Conservation (phyloP, 2,329 filamentous ascomycete species). For the Hypoxylon sp. region DNA sequence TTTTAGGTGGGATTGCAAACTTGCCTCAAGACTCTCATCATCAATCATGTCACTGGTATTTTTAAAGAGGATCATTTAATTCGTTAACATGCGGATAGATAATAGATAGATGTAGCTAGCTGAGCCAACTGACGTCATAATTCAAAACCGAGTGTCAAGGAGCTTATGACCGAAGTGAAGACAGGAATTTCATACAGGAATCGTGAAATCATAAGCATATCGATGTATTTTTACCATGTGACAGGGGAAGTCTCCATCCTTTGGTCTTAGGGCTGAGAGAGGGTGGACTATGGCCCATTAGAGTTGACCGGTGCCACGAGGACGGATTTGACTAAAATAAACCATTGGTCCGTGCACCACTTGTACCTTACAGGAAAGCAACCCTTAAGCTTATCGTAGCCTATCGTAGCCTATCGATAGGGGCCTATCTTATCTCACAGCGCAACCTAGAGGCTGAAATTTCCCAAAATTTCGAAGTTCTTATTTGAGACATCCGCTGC, state of each 20-base stretch:
- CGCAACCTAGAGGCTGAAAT: constrained; percentile 47
- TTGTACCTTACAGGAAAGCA: constrained; percentile 38
- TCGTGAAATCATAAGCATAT: constrained; percentile 14
- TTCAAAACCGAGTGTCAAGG: constrained; percentile 3
- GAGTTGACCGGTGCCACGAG: constrained; percentile 35
- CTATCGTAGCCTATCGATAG: constrained; percentile 5
- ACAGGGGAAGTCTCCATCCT: constrained; percentile 22
- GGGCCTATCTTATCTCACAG: constrained; percentile 20
- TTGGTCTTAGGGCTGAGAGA: constrained; percentile 39
- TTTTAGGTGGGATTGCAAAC: background rate
- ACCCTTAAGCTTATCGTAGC: constrained; percentile 6
- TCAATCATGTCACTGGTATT: constrained; percentile 18
- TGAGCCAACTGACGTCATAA: constrained; percentile 34
- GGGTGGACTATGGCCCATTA: background rate
- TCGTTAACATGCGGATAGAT: constrained; percentile 25
- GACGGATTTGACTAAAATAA: constrained; percentile 35
- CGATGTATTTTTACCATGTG: constrained; percentile 32
- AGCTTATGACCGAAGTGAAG: constrained; percentile 19
- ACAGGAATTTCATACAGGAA: constrained; percentile 10
- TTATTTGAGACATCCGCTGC: constrained; percentile 45
- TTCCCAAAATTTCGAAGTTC: constrained; percentile 39
- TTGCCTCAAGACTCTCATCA: background rate
- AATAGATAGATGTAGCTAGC: background rate
- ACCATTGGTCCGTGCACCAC: constrained; percentile 28
- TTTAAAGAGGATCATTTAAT: constrained; percentile 30